A percentile compares a stretch with the other conserved stretches of the same genome.
phyloP scores from a whole-genome alignment of 176 grass and related monocot genomes.

The Eragrostis curvula region DNA sequence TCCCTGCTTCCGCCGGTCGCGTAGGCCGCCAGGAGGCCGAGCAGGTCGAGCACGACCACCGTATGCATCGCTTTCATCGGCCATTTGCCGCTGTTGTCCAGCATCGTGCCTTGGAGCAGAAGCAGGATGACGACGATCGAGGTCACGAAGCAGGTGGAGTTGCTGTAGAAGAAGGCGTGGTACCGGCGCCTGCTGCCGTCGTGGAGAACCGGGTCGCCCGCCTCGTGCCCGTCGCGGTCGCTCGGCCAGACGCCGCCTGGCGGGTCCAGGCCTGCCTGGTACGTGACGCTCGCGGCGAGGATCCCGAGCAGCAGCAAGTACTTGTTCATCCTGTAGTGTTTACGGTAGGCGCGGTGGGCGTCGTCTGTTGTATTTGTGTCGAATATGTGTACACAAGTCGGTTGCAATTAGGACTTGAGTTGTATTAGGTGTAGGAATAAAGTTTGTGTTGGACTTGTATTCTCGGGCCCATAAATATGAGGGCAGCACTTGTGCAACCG shows the following conservation, averaged over 20 bases:
- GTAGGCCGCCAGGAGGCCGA: no score
- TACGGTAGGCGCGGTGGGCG: no score
- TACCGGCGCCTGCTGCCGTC: not conserved
- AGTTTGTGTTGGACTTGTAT: no score
- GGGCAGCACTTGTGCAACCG: no score
- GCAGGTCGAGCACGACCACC: constrained; percentile 22
- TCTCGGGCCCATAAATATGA: no score
- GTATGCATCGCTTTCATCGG: constrained; percentile 13
- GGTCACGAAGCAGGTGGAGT: no score
- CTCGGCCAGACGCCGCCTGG: constrained; percentile 34
- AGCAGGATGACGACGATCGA: no score
- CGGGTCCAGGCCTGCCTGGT: constrained; percentile 3
- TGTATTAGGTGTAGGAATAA: no score
- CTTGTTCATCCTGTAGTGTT: not conserved
- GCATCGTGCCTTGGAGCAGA: not conserved
- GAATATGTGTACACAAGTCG: no score
- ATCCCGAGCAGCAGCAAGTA: constrained; percentile 29
- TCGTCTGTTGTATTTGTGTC: no score
- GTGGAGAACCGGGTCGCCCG: constrained; percentile 29
- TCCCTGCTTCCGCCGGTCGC: not conserved
- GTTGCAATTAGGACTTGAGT: no score
- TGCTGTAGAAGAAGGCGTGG: no score
- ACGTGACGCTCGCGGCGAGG: constrained; percentile 5
- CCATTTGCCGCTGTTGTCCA: not conserved
- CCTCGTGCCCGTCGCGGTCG: not conserved